A percentile compares a stretch with the other conserved stretches of the same genome.
Evolutionary conservation across 768 basidiomycete species (phyloP).

Genomic region (Tylopilus intermedius): DNA sequence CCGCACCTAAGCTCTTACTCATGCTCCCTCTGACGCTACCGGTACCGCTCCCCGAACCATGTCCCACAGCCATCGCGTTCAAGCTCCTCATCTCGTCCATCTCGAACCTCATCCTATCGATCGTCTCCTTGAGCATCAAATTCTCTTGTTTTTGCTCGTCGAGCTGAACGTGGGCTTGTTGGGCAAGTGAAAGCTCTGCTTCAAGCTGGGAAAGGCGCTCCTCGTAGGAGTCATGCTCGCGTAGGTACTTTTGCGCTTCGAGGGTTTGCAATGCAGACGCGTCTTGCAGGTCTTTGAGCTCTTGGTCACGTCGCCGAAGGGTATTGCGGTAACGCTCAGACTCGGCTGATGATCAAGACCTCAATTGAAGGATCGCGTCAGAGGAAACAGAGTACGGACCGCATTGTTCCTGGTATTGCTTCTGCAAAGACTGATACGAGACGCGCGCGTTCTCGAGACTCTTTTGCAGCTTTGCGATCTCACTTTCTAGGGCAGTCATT

Average conservation of each 20-base stretch:
- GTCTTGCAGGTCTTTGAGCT: slow-evolving; percentile 63
- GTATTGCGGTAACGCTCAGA: slow-evolving; percentile 76
- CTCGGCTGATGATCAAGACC: slow-evolving; percentile 41
- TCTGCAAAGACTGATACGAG: slow-evolving; percentile 73
- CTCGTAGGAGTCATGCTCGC: slow-evolving; percentile 69
- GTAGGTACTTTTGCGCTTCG: slow-evolving; percentile 61
- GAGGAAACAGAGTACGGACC: slow-evolving; percentile 40
- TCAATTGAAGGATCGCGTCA: neutral
- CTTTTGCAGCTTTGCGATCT: slow-evolving; percentile 72
- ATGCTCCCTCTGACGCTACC: slow-evolving; percentile 53
- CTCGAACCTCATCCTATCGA: slow-evolving; percentile 90
- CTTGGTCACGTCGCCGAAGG: slow-evolving; percentile 70
- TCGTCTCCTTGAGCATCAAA: slow-evolving; percentile 88
- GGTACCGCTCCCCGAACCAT: slow-evolving; percentile 38
- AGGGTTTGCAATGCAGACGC: slow-evolving; percentile 52
- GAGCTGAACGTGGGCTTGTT: slow-evolving; percentile 66
- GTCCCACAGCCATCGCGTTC: slow-evolving; percentile 30
- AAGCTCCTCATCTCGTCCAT: slow-evolving; percentile 82
- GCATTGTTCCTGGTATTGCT: slow-evolving; percentile 87
- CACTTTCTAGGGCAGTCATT: slow-evolving; percentile 68
- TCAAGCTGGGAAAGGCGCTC: slow-evolving; percentile 68
- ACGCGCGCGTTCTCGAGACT: slow-evolving; percentile 67
- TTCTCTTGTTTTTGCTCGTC: slow-evolving; percentile 97
- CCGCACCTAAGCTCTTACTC: slow-evolving; percentile 73
- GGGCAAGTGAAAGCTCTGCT: slow-evolving; percentile 61